A percentile compares a stretch with the other conserved stretches of the same genome.
These are phyloP conservation scores for Omphalotus olearius DNA, from an alignment of 1,284 basidiomycete species.

Conservation along the genomic window DNA sequence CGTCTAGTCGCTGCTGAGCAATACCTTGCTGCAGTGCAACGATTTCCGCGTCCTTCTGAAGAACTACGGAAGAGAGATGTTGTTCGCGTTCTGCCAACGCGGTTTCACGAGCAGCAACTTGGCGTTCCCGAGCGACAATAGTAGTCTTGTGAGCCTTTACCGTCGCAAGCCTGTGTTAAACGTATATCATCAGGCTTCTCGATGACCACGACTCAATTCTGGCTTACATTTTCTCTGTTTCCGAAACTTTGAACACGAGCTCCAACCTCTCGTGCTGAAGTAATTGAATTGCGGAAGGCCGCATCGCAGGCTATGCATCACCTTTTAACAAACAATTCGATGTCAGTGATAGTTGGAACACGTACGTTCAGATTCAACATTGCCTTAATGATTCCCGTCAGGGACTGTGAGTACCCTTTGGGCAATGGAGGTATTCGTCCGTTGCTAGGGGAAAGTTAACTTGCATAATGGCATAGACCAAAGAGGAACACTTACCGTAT, in stretches of 20 bases:
- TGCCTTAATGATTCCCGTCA: conserved; percentile 73
- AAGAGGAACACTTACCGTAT: conserved; percentile 54
- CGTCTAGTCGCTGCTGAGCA: conserved; percentile 31
- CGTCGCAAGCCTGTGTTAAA: conserved; percentile 43
- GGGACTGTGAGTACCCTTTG: conserved; percentile 70
- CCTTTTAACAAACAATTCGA: conserved; percentile 1
- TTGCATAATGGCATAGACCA: conserved; percentile 6
- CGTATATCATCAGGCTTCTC: background rate
- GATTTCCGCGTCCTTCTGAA: conserved; percentile 59
- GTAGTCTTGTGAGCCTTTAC: conserved; percentile 60
- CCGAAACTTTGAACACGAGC: conserved; percentile 68
- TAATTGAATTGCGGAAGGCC: conserved; percentile 76
- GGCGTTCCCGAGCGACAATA: conserved; percentile 61
- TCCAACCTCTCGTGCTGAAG: conserved; percentile 75
- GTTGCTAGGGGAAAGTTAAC: conserved; percentile 42
- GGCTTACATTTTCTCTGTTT: conserved; percentile 71
- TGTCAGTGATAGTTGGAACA: conserved; percentile 6
- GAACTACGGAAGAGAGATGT: conserved; percentile 39
- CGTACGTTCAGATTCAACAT: conserved; percentile 86
- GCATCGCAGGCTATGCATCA: conserved; percentile 74
- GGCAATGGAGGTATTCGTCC: conserved; percentile 86
- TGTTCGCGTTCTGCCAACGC: conserved; percentile 52
- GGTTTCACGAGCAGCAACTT: conserved; percentile 56
- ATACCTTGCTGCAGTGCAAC: conserved; percentile 41
- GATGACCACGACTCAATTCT: background rate